phyloP scores from a whole-genome alignment of 2,329 filamentous ascomycete species.

The Zymoseptoria ardabiliae region DNA sequence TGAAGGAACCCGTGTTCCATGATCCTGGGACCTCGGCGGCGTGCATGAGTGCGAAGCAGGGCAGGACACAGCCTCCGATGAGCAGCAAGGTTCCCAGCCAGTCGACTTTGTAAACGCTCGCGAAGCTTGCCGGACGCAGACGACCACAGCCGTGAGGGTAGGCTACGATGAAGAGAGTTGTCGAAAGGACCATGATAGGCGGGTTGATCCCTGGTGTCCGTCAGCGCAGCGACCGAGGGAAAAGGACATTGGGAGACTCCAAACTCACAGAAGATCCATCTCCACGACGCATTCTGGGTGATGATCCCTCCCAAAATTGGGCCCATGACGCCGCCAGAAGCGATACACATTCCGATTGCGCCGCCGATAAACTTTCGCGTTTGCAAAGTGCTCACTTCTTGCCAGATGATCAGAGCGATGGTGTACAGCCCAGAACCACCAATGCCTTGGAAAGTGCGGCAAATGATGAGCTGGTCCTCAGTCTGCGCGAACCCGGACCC shows the following conservation, averaged over 20 bases:
- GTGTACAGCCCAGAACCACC: slow-evolving; percentile 54
- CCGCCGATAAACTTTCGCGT: slow-evolving; percentile 40
- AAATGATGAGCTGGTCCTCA: slow-evolving; percentile 51
- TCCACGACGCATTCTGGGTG: slow-evolving; percentile 1
- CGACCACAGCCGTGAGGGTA: slow-evolving; percentile 38
- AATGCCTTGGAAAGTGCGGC: slow-evolving; percentile 52
- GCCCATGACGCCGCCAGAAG: slow-evolving; percentile 10
- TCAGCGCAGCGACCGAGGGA: slow-evolving; percentile 31
- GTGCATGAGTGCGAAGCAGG: neutral
- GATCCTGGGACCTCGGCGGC: neutral
- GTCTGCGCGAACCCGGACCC: slow-evolving; percentile 45
- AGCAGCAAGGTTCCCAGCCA: neutral
- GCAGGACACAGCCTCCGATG: neutral
- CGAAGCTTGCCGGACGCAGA: neutral
- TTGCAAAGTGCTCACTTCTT: slow-evolving; percentile 21
- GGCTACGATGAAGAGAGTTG: slow-evolving; percentile 41
- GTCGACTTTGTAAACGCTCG: neutral
- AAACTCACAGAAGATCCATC: slow-evolving; percentile 4
- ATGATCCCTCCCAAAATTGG: slow-evolving; percentile 12
- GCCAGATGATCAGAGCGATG: slow-evolving; percentile 1
- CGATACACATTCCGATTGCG: slow-evolving; percentile 39
- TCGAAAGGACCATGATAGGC: slow-evolving; percentile 43
- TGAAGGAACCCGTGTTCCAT: neutral
- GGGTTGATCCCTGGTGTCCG: slow-evolving; percentile 42
- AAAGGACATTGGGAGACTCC: slow-evolving; percentile 31